Evolutionary conservation across 495 filamentous ascomycete genomes (phyloP).

Genomic region (Hypoxylon perforatum): DNA sequence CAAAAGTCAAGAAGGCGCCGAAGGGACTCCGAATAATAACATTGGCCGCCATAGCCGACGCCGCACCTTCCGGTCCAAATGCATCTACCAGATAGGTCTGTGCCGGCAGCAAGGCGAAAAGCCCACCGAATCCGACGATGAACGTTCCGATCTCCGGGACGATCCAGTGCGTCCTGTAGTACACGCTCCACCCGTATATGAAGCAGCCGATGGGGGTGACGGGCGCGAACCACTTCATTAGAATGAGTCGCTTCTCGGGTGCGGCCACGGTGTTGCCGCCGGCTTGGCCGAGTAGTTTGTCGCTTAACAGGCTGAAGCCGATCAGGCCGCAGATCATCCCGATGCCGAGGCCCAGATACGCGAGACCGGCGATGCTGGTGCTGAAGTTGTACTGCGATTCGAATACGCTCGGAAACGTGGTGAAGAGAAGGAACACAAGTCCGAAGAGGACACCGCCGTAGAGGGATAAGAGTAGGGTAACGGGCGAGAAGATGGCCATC

Average conservation of each 20-base stretch:
- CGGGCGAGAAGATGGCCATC: conserved; percentile 63
- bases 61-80: conserved; percentile 60
- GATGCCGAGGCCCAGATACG: conserved; percentile 63
- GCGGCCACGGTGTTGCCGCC: neutral
- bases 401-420: conserved; percentile 61
- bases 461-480: conserved; percentile 58
- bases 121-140: conserved; percentile 56
- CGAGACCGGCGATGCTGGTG: conserved; percentile 48
- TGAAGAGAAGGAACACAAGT: conserved; percentile 60
- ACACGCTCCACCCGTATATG: conserved; percentile 51
- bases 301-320: conserved; percentile 47
- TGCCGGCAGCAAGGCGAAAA: conserved; percentile 55
- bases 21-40: conserved; percentile 57
- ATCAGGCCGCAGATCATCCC: conserved; percentile 49
- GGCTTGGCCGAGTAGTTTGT: conserved; percentile 41
- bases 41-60: conserved; percentile 59
- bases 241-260: conserved; percentile 37
- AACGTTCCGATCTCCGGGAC: conserved; percentile 60
- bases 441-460: conserved; percentile 54
- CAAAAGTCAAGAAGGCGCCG: conserved; percentile 62
- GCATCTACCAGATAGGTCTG: conserved; percentile 64
- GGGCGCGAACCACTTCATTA: conserved; percentile 43
- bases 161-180: conserved; percentile 55
- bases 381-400: conserved; percentile 49
- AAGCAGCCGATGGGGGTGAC: conserved; percentile 36